These are phyloP conservation scores for Thielaviopsis musarum DNA, from an alignment of 2,329 filamentous ascomycete genomes.

Conservation along the genomic window DNA sequence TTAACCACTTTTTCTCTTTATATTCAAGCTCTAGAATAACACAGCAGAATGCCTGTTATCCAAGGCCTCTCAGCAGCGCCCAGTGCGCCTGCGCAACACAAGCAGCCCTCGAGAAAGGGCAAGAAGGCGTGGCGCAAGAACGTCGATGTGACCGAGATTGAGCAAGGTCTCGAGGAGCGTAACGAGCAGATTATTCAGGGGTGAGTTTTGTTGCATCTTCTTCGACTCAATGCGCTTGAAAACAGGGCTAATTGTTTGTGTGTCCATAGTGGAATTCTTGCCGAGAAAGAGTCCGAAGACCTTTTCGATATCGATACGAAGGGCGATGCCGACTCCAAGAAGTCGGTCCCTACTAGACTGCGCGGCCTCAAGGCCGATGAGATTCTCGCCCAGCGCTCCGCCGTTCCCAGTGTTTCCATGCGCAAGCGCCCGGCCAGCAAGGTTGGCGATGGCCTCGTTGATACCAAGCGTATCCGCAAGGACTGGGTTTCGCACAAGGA, in stretches of 20 bases:
- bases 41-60: constrained; percentile 34
- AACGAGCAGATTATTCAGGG: constrained; percentile 85
- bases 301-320: constrained; percentile 71
- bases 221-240: background rate
- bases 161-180: constrained; percentile 64
- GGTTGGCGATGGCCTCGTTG: constrained; percentile 55
- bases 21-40: background rate
- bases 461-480: constrained; percentile 57
- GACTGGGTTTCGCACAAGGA: constrained; percentile 78
- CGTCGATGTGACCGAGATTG: constrained; percentile 77
- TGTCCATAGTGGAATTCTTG: constrained; percentile 54
- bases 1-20: constrained; percentile 10
- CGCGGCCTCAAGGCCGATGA: constrained; percentile 85
- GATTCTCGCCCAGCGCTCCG: constrained; percentile 73
- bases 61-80: constrained; percentile 30
- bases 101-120: constrained; percentile 84
- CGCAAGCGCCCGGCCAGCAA: constrained; percentile 60
- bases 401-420: constrained; percentile 58
- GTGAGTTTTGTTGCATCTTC: constrained; percentile 29
- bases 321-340: constrained; percentile 50
- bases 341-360: constrained; percentile 45
- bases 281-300: constrained; percentile 65
- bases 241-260: constrained; percentile 13
- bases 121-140: constrained; percentile 99
- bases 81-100: constrained; percentile 60